These are phyloP conservation scores for Alternaria sp. DNA, from an alignment of 2,329 filamentous ascomycete species.

Conservation along the genomic window DNA sequence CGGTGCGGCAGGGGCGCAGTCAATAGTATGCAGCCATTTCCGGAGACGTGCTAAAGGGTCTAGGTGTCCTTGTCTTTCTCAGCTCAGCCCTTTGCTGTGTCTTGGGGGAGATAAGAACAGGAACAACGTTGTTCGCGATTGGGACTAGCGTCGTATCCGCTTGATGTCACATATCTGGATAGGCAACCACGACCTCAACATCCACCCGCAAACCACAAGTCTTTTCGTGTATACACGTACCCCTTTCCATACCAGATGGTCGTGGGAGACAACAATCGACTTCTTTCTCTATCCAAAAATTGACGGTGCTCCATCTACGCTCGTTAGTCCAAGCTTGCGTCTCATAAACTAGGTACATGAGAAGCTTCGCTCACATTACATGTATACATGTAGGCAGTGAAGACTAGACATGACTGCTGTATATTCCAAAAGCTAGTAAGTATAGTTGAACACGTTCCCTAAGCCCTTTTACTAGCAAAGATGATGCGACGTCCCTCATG, in stretches of 20 bases:
- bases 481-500: constrained; percentile 2
- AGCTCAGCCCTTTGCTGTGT: not conserved
- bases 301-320: not conserved
- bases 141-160: not conserved
- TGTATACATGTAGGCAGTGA: not conserved
- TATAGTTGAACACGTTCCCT: not conserved
- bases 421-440: not conserved
- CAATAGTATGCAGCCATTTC: not conserved
- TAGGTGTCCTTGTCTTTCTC: not conserved
- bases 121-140: not conserved
- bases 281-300: not conserved
- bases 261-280: not conserved
- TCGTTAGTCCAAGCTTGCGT: not conserved
- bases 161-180: not conserved
- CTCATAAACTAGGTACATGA: not conserved
- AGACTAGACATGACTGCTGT: not conserved
- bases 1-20: not conserved
- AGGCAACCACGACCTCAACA: not conserved
- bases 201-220: not conserved
- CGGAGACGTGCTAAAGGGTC: not conserved
- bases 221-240: not conserved
- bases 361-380: not conserved
- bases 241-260: not conserved
- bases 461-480: not conserved
- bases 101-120: not conserved